These are phyloP conservation scores for Penicillium sp. DNA, from an alignment of 2,329 filamentous ascomycete genomes.

Conservation along the genomic window DNA sequence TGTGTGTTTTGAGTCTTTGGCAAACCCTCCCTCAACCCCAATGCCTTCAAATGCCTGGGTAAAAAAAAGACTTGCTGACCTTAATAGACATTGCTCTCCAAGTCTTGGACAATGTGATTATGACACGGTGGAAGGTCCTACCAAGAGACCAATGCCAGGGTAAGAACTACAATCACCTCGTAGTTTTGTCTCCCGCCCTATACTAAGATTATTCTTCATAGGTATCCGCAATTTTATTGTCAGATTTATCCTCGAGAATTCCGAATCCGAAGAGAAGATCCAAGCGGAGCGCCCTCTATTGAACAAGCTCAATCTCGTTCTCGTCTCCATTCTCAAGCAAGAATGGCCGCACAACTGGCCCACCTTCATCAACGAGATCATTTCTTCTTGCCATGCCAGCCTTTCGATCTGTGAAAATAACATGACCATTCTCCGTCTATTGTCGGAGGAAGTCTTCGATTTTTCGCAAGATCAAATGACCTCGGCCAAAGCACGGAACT, in stretches of 20 bases:
- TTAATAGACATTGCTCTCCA: conserved; percentile 81
- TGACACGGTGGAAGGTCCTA: conserved; percentile 98
- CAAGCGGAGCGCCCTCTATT: conserved; percentile 82
- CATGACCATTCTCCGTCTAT: conserved; percentile 92
- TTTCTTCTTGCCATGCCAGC: conserved; percentile 91
- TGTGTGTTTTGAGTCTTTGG: conserved; percentile 59
- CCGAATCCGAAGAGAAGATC: conserved; percentile 82
- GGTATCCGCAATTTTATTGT: conserved; percentile 99
- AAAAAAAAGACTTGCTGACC: conserved; percentile 32
- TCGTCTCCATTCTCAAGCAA: conserved; percentile 97
- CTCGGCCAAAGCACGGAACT: conserved; percentile 90
- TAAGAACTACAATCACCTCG: conserved; percentile 34
- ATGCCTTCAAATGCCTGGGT: background rate
- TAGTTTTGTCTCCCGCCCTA: background rate
- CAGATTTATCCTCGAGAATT: conserved; percentile 95
- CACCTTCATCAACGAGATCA: conserved; percentile 99
- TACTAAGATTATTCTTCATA: conserved; percentile 41
- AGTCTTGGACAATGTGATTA: conserved; percentile 96
- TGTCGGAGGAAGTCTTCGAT: conserved; percentile 98
- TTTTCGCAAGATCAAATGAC: conserved; percentile 99
- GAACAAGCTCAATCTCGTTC: conserved; percentile 97
- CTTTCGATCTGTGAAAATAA: conserved; percentile 99
- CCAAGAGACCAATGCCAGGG: conserved; percentile 95
- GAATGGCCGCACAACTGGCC: conserved; percentile 99
- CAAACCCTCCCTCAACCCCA: background rate